These are phyloP conservation scores for Kalanchoe fedtschenkoi DNA, from an alignment of 164 flowering plant species.

Conservation along the genomic window DNA sequence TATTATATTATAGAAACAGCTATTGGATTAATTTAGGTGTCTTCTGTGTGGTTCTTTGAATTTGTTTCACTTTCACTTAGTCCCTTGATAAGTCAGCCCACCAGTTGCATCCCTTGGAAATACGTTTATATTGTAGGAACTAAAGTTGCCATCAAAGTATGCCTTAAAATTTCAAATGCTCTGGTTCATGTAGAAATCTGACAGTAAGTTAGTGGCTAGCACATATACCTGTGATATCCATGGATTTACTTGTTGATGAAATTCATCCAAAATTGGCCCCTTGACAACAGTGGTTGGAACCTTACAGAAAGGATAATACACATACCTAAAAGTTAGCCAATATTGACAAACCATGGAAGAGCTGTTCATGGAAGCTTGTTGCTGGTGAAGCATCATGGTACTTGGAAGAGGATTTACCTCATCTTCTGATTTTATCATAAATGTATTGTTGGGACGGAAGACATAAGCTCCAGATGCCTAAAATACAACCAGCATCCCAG, in stretches of 20 bases:
- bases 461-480: conserved; percentile 97
- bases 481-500: conserved; percentile 16
- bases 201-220: neutral
- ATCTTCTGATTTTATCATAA: conserved; percentile 34
- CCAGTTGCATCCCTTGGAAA: no score
- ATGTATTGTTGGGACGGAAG: conserved; percentile 77
- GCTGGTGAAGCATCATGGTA: neutral
- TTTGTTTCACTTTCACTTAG: neutral
- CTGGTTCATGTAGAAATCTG: neutral
- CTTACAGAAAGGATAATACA: conserved; percentile 27
- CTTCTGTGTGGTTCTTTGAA: neutral
- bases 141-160: neutral
- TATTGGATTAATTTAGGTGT: neutral
- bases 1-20: neutral
- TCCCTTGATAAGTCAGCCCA: no score
- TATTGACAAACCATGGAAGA: neutral
- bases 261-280: conserved; percentile 80
- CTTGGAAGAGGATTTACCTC: conserved; percentile 28
- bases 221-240: conserved; percentile 76
- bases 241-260: conserved; percentile 59
- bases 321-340: neutral
- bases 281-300: conserved; percentile 44
- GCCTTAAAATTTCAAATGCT: neutral
- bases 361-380: neutral
- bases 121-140: neutral